These are phyloP conservation scores for Agrostemma githago DNA, from an alignment of 148 eudicot genomes.

Conservation along the genomic window DNA sequence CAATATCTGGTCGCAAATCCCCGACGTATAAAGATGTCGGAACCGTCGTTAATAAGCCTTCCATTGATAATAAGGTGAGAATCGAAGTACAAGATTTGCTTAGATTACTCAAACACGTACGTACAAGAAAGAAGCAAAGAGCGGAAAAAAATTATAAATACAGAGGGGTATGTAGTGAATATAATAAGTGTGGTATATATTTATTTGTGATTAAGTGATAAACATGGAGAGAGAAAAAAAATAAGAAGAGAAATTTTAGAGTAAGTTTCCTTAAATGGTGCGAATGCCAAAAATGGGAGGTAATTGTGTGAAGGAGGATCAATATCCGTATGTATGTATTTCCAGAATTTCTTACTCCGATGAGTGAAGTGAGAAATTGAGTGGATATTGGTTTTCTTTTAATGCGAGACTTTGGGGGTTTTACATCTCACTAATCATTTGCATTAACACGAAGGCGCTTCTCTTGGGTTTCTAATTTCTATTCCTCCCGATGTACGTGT, in stretches of 20 bases:
- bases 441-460: background rate
- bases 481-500: too few relatives aligned
- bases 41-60: slow-evolving; percentile 1
- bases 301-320: background rate
- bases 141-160: background rate
- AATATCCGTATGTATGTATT: background rate
- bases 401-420: slow-evolving; percentile 5
- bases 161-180: background rate
- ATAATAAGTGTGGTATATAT: background rate
- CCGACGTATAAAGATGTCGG: slow-evolving; percentile 73
- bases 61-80: background rate
- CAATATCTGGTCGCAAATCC: slow-evolving; percentile 52
- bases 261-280: slow-evolving; percentile 18
- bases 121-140: background rate
- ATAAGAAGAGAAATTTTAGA: background rate
- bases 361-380: slow-evolving; percentile 11
- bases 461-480: too few relatives aligned
- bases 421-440: background rate
- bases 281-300: slow-evolving; percentile 14
- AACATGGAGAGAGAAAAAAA: background rate
- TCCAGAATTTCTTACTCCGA: background rate
- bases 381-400: slow-evolving; percentile 27
- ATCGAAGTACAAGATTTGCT: background rate
- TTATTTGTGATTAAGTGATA: background rate
- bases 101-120: background rate